Evolutionary conservation across 179 eudicot species (phyloP).

Genomic region (Spergularia azorica): DNA sequence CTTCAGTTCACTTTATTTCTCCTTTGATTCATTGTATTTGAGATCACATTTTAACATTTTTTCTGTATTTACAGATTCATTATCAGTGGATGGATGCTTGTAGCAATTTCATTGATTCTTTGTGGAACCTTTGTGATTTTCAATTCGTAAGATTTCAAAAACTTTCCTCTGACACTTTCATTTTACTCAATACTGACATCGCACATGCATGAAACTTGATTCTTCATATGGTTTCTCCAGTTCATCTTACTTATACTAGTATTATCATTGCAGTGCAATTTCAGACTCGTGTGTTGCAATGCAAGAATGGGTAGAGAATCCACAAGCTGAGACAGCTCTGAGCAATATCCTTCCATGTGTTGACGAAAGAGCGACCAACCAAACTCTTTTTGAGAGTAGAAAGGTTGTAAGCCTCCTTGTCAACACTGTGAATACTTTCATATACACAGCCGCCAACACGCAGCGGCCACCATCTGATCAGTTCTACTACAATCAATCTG

Average conservation of each 20-base stretch:
- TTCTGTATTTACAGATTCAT: conserved; percentile 57
- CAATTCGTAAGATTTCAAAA: conserved; percentile 54
- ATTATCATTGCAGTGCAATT: conserved; percentile 48
- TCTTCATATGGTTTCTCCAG: not conserved
- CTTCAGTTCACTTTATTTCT: not conserved
- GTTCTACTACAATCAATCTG: conserved; percentile 81
- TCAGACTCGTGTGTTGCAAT: conserved; percentile 89
- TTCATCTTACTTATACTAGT: not conserved
- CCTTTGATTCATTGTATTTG: not conserved
- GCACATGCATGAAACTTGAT: not conserved
- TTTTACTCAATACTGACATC: not conserved
- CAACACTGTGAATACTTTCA: conserved; percentile 59
- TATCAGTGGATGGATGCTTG: conserved; percentile 90
- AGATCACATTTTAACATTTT: not conserved
- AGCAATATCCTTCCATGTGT: conserved; percentile 97
- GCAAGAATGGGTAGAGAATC: conserved; percentile 96
- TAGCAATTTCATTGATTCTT: conserved; percentile 73
- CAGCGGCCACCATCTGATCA: conserved; percentile 52
- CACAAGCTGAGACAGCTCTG: conserved; percentile 89
- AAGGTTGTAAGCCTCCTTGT: conserved; percentile 56
- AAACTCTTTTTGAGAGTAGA: conserved; percentile 69
- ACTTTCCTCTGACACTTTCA: not conserved
- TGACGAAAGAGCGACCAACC: conserved; percentile 75
- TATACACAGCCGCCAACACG: conserved; percentile 69
- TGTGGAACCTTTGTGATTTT: conserved; percentile 82